phyloP scores from a whole-genome alignment of 495 filamentous ascomycete genomes.

The Neurospora sp. region DNA sequence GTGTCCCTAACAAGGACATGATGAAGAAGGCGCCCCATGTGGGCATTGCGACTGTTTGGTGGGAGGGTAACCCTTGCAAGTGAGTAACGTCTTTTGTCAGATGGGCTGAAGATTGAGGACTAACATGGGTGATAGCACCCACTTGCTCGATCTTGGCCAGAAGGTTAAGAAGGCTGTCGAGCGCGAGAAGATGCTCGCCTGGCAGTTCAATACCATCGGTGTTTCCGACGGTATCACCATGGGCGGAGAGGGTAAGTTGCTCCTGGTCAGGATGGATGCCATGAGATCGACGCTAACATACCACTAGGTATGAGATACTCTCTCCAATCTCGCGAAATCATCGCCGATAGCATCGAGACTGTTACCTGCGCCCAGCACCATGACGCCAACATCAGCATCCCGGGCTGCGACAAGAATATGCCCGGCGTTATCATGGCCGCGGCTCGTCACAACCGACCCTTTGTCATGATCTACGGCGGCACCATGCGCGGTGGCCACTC shows the following conservation, averaged over 20 bases:
- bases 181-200: constrained; percentile 81
- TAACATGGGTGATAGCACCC: constrained; percentile 24
- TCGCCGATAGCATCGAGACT: constrained; percentile 90
- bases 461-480: constrained; percentile 71
- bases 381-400: constrained; percentile 90
- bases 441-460: constrained; percentile 84
- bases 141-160: constrained; percentile 74
- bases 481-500: constrained; percentile 83
- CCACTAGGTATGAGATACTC: constrained; percentile 87
- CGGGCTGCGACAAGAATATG: constrained; percentile 99
- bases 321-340: constrained; percentile 89
- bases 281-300: neutral
- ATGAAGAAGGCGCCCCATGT: constrained; percentile 92
- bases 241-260: constrained; percentile 72
- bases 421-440: constrained; percentile 61
- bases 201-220: constrained; percentile 90
- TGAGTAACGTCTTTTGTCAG: constrained; percentile 23
- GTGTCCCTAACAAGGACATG: constrained; percentile 68
- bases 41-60: constrained; percentile 85
- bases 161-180: constrained; percentile 76
- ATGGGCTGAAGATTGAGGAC: constrained; percentile 2
- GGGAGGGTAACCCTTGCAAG: constrained; percentile 87
- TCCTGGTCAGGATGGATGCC: too few species aligned
- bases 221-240: constrained; percentile 93
- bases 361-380: constrained; percentile 82